Conservation (phyloP, 345 rosid species). For the Geranium brycei region DNA sequence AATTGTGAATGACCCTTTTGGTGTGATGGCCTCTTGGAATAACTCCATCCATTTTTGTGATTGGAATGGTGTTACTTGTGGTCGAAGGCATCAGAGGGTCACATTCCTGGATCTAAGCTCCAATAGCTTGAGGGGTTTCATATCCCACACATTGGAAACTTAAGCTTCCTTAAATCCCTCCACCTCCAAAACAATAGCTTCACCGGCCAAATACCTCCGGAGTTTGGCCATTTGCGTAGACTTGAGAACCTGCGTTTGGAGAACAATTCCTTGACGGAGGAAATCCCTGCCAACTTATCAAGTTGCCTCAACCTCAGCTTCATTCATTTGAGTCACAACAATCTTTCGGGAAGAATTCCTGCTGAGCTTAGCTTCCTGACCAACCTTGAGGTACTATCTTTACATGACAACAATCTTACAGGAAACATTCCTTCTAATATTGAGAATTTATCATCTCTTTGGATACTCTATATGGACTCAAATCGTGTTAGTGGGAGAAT, state of each 20-base stretch:
- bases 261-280: background rate
- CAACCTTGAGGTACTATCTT: background rate
- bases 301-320: background rate
- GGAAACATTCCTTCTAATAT: conserved; percentile 2
- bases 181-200: background rate
- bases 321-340: background rate
- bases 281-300: conserved; percentile 1
- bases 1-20: background rate
- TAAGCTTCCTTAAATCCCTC: background rate
- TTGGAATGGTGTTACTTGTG: no score
- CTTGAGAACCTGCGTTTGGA: background rate
- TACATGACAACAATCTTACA: background rate
- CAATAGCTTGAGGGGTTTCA: background rate
- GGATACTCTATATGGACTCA: background rate
- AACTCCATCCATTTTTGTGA: no score
- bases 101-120: no score
- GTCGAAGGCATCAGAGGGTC: no score
- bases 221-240: conserved; percentile 1
- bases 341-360: background rate
- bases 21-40: background rate
- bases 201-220: background rate
- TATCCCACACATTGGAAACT: background rate
- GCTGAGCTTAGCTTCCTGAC: background rate
- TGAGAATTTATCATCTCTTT: background rate
- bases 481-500: conserved; percentile 13